phyloP scores from a whole-genome alignment of 2,329 filamentous ascomycete genomes.

The Mollisiaceae sp. region DNA sequence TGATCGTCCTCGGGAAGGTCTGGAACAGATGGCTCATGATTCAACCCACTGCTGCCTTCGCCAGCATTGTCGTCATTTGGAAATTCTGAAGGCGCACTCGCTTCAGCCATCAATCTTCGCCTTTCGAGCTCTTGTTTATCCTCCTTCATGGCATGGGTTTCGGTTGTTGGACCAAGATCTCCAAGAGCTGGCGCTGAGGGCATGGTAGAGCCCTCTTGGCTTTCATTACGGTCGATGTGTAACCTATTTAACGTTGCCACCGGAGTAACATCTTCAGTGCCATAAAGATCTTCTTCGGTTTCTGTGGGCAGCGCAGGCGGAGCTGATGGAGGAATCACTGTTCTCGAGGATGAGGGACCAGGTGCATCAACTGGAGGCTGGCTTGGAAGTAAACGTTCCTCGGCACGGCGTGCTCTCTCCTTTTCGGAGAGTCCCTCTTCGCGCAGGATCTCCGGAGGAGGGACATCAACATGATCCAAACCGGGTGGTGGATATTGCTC shows the following conservation, averaged over 20 bases:
- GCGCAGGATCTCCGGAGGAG: slow-evolving; percentile 62
- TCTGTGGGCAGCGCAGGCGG: slow-evolving; percentile 45
- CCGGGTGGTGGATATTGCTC: slow-evolving; percentile 37
- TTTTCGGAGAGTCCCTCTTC: slow-evolving; percentile 79
- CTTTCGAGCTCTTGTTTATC: slow-evolving; percentile 75
- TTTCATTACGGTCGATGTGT: slow-evolving; percentile 21
- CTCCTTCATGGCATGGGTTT: slow-evolving; percentile 59
- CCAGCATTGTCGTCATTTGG: slow-evolving; percentile 52
- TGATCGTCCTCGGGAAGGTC: slow-evolving; percentile 61
- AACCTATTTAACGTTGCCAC: slow-evolving; percentile 21
- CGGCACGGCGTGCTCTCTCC: slow-evolving; percentile 76
- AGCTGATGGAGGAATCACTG: slow-evolving; percentile 48
- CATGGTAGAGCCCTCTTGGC: neutral
- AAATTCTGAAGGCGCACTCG: slow-evolving; percentile 58
- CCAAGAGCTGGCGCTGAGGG: slow-evolving; percentile 36
- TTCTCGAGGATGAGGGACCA: slow-evolving; percentile 48
- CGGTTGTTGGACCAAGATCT: slow-evolving; percentile 29
- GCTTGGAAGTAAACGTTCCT: slow-evolving; percentile 81
- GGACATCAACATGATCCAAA: slow-evolving; percentile 56
- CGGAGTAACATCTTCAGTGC: slow-evolving; percentile 49
- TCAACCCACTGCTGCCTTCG: slow-evolving; percentile 36
- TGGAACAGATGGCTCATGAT: slow-evolving; percentile 59
- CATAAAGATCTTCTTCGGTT: slow-evolving; percentile 57
- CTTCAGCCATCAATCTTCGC: slow-evolving; percentile 55
- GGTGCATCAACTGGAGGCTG: slow-evolving; percentile 63